Conservation (phyloP, 78 protist species). For the Andalucia godoyi region DNA sequence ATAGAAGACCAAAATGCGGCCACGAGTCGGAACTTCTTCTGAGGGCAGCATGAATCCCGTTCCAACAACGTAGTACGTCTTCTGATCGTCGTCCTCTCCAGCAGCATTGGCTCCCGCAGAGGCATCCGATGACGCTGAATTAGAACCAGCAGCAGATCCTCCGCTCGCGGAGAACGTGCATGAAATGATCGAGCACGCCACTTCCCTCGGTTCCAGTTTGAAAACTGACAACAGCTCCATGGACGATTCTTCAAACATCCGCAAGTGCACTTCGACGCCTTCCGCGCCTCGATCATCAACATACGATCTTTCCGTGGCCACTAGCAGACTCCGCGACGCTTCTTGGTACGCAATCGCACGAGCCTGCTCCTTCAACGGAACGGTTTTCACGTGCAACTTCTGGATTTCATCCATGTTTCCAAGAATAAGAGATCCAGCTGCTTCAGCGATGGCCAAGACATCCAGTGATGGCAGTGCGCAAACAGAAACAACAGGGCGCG, state of each 20-base stretch:
- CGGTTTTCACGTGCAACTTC: slow-evolving; percentile 67
- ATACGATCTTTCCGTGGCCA: neutral
- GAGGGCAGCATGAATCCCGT: slow-evolving; percentile 48
- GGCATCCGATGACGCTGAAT: too few species aligned
- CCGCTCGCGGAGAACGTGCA: neutral
- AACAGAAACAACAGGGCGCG: slow-evolving; percentile 27
- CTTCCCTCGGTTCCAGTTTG: slow-evolving; percentile 12
- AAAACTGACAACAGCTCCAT: neutral
- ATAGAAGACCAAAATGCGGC: slow-evolving; percentile 57
- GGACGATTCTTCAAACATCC: neutral
- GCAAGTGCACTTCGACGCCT: neutral
- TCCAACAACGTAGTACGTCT: slow-evolving; percentile 58
- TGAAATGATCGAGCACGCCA: neutral
- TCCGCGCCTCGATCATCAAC: neutral
- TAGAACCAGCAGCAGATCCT: too few species aligned
- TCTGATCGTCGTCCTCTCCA: neutral
- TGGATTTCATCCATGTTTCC: slow-evolving; percentile 79
- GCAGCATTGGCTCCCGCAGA: too few species aligned
- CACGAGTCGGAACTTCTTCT: slow-evolving; percentile 45
- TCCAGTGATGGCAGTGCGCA: slow-evolving; percentile 45
- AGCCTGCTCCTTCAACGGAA: slow-evolving; percentile 68
- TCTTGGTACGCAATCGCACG: slow-evolving; percentile 45
- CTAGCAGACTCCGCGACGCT: neutral
- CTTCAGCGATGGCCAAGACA: slow-evolving; percentile 28
- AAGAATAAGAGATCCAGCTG: slow-evolving; percentile 22